These are phyloP conservation scores for Fragaria ananassa DNA, from an alignment of 306 rosid genomes.

Conservation along the genomic window DNA sequence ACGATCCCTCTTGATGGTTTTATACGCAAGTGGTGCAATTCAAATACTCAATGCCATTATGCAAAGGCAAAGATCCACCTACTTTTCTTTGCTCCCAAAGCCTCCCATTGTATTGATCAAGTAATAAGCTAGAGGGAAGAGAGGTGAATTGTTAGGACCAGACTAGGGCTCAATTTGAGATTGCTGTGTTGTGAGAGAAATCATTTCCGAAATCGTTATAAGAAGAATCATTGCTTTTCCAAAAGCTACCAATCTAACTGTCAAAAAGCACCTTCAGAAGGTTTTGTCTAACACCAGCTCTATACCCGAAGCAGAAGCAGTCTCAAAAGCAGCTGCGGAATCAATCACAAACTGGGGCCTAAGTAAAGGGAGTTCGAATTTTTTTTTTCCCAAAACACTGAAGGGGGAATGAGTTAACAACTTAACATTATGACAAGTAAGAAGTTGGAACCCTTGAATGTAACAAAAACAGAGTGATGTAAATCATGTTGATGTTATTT, in stretches of 20 bases:
- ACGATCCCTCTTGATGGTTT: background rate
- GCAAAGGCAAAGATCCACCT: background rate
- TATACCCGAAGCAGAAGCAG: no score
- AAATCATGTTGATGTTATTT: background rate
- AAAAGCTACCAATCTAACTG: no score
- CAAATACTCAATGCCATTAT: background rate
- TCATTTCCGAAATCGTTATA: no score
- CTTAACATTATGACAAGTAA: no score
- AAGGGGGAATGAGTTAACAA: no score
- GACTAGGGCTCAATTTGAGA: background rate
- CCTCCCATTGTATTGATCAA: background rate
- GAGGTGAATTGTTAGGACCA: background rate
- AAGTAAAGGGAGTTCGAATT: background rate
- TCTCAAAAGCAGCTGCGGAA: no score
- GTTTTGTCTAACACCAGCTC: no score
- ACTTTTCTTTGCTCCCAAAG: background rate
- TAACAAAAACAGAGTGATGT: background rate
- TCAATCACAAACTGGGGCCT: background rate
- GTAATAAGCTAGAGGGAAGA: background rate
- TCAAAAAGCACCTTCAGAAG: no score
- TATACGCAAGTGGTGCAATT: background rate
- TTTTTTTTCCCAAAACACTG: no score
- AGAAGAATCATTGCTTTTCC: no score
- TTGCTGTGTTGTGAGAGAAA: no score
- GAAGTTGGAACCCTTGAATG: background rate